Evolutionary conservation across 2,329 filamentous ascomycete species (phyloP), one percentile per base, ranked within the genome.

Genomic region (Elsinoe fawcettii): DNA sequence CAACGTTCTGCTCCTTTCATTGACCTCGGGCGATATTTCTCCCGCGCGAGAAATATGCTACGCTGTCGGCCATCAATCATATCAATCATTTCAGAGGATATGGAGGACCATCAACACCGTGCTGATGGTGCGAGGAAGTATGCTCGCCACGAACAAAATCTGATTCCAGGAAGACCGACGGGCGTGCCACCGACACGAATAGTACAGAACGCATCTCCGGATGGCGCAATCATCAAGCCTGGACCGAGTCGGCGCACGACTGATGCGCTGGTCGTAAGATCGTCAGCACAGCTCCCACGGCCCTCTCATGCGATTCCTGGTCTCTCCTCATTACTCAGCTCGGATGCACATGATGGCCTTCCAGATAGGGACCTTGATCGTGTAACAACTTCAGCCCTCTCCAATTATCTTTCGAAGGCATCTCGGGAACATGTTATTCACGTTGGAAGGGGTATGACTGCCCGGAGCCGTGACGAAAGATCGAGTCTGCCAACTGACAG

Each of bases 61-160:
- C 65, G 62, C n/a, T 63, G 60, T 46, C 61, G 61, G 6, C 59
- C 66, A 14, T 64, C 67, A 11, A 63, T 61, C 30, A 61, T 70
- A 58, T 58, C 60, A 6, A 64, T 69, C 51, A 66, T 62, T 11
- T 51, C 60, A 22, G 59, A 63, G 23, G 68, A 70, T 57, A 58
- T 68, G 25, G 54, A 57, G 20, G 66, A 64, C 32, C 61, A 65
- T 51, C 61, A 68, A 3, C 54, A 59, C 16, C 59, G 64, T 44
- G 60, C 59, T 16, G 43, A 55, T 32, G 61, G 18, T 14, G 9
- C 46, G 3, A 32, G 27, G n/a, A 22, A 25, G 16, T 22, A 51
- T 18, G 25, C 25, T 34, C 46, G 27, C 12, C 23, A 16, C 11
- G 23, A 32, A 12, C 41, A 25, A 2, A 12, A 46, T 25, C n/a